These are phyloP conservation scores for Fusarium sp. DNA, from an alignment of 2,329 filamentous ascomycete genomes.

Conservation along the genomic window DNA sequence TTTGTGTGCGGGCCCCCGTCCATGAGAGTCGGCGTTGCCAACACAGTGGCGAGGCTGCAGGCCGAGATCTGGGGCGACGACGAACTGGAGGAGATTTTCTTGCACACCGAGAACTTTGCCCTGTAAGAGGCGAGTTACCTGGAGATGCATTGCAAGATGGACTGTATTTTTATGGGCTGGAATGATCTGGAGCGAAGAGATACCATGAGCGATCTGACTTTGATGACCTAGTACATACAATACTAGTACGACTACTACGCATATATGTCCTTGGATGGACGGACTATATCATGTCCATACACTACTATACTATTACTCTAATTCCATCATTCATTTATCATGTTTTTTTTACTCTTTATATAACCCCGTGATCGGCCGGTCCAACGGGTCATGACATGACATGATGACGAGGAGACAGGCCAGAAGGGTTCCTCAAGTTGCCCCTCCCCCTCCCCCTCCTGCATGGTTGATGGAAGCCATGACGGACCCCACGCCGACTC, in stretches of 20 bases:
- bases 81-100: constrained; percentile 86
- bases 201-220: constrained; percentile 43
- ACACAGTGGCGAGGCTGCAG: constrained; percentile 84
- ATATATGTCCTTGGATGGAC: constrained; percentile 22
- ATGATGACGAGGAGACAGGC: constrained; percentile 10
- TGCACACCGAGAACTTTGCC: constrained; percentile 96
- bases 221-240: constrained; percentile 20
- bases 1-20: constrained; percentile 91
- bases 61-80: constrained; percentile 83
- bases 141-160: neutral
- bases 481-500: constrained; percentile 18
- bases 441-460: constrained; percentile 18
- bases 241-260: neutral
- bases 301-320: constrained; percentile 2
- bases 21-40: constrained; percentile 90
- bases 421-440: constrained; percentile 33
- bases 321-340: neutral
- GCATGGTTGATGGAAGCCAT: constrained; percentile 15
- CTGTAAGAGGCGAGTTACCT: constrained; percentile 58
- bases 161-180: constrained; percentile 38
- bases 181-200: constrained; percentile 30
- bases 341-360: neutral
- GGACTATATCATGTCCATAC: constrained; percentile 32
- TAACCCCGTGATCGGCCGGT: neutral
- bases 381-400: constrained; percentile 2